Conservation (phyloP, 2,329 filamentous ascomycete species). For the Arthrobotrys iridis region DNA sequence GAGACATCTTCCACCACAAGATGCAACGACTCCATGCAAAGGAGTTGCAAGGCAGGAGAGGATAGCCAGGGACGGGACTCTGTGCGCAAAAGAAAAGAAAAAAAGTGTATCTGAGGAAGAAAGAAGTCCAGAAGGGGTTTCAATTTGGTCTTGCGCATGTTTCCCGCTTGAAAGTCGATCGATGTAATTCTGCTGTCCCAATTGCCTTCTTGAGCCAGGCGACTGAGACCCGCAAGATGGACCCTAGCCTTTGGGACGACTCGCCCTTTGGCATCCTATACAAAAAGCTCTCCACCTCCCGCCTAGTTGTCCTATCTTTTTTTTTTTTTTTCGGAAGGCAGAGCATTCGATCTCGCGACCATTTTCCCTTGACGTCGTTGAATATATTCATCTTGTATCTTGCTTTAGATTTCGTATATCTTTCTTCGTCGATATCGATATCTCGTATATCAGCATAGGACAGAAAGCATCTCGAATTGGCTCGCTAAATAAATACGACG, state of each 20-base stretch:
- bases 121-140: conserved; percentile 24
- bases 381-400: neutral
- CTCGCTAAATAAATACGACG: conserved; percentile 39
- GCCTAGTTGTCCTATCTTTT: conserved; percentile 23
- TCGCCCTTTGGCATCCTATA: conserved; percentile 29
- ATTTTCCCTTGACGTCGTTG: conserved; percentile 24
- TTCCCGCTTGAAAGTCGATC: conserved; percentile 40
- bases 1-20: conserved; percentile 15
- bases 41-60: conserved; percentile 23
- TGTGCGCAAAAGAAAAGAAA: conserved; percentile 20
- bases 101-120: conserved; percentile 4
- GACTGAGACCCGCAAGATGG: conserved; percentile 38
- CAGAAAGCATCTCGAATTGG: neutral
- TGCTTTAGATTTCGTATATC: neutral
- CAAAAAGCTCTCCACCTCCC: conserved; percentile 54
- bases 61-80: conserved; percentile 24
- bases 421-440: neutral
- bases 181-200: conserved; percentile 20
- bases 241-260: conserved; percentile 6
- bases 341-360: conserved; percentile 30
- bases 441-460: neutral
- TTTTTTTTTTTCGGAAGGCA: conserved; percentile 21
- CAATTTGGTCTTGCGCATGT: conserved; percentile 29
- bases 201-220: conserved; percentile 46
- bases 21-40: conserved; percentile 28